Evolutionary conservation across 139 green algal species (phyloP).

Genomic region (Chlorella sp.): DNA sequence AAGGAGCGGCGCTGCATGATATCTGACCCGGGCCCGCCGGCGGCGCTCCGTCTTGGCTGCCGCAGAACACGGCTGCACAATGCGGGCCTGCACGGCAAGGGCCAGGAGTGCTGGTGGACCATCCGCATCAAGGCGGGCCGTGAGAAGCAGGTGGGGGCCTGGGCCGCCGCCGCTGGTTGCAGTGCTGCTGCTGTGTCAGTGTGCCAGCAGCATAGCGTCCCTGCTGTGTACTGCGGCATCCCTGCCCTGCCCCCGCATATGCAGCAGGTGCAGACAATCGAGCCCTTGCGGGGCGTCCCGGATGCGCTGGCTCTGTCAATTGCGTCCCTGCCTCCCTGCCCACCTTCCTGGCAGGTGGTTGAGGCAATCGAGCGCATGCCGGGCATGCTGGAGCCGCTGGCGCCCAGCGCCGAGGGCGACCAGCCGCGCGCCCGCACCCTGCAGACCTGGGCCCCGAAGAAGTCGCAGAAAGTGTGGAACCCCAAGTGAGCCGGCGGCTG

Average conservation of each 20-base stretch:
- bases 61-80: slow-evolving; percentile 1
- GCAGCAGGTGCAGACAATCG: no score
- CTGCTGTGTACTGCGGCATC: no score
- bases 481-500: slow-evolving; percentile 7
- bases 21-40: neutral
- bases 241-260: no score
- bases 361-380: slow-evolving; percentile 7
- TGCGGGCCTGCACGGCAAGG: slow-evolving; percentile 18
- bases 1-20: no score
- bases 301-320: no score
- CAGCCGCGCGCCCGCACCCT: slow-evolving; percentile 4
- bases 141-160: slow-evolving; percentile 15
- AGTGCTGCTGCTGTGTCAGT: neutral
- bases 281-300: no score
- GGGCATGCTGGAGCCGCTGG: slow-evolving; percentile 1
- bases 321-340: neutral
- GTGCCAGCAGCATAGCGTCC: no score
- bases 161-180: neutral
- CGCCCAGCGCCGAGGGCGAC: neutral
- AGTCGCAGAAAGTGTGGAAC: slow-evolving; percentile 24
- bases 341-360: neutral
- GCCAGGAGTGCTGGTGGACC: slow-evolving; percentile 22
- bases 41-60: no score
- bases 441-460: slow-evolving; percentile 3
- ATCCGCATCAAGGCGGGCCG: slow-evolving; percentile 7